A percentile compares a stretch with the other conserved stretches of the same genome.
phyloP scores from a whole-genome alignment of 768 basidiomycete species.

The Kwoniella botswanensis region DNA sequence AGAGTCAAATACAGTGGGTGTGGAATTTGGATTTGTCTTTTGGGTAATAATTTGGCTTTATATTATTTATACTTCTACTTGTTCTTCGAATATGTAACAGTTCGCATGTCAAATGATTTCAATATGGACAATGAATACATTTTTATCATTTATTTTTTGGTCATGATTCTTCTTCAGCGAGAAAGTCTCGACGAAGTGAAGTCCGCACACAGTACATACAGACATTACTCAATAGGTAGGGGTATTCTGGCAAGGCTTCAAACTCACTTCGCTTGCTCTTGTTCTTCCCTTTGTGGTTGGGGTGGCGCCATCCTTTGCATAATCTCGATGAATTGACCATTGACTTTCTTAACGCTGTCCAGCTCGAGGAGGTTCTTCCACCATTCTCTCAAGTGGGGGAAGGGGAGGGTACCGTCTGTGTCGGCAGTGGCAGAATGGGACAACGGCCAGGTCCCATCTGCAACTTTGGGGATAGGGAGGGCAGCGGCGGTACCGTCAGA shows the following conservation, averaged over 20 bases:
- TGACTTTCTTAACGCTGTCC: slow-evolving; percentile 11
- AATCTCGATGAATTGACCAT: not conserved
- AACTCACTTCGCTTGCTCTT: not conserved
- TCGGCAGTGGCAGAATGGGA: not conserved
- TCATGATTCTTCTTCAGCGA: not conserved
- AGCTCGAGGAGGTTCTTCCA: not conserved
- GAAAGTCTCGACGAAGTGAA: too few relatives aligned
- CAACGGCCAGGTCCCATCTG: not conserved
- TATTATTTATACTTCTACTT: not conserved
- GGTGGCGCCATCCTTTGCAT: not conserved
- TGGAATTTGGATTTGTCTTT: not conserved
- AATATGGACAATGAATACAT: not conserved
- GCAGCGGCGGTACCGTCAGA: not conserved
- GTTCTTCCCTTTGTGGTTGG: not conserved
- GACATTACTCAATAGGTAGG: too few relatives aligned
- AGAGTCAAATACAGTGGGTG: too few relatives aligned
- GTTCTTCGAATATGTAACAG: not conserved
- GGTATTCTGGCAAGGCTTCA: not conserved
- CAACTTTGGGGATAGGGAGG: not conserved
- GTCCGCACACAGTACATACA: too few relatives aligned
- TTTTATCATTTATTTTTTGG: not conserved
- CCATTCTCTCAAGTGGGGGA: slow-evolving; percentile 8
- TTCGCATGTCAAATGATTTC: not conserved
- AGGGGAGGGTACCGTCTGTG: not conserved
- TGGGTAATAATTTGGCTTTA: not conserved